Evolutionary conservation across 176 grass and related monocot species (phyloP).

Genomic region (Carex pumila): DNA sequence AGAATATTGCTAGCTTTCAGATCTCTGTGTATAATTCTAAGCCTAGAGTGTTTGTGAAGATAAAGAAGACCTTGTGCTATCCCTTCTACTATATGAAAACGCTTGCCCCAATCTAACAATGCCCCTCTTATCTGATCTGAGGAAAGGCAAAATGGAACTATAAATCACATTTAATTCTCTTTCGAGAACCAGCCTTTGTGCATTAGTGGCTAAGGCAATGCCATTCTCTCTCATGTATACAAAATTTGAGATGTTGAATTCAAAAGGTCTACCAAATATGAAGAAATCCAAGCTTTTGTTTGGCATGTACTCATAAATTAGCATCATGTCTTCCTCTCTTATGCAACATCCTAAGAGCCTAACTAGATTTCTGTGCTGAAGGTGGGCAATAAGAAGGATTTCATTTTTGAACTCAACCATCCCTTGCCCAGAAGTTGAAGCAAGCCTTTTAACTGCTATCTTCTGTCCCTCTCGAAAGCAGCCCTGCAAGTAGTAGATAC

Average conservation of each 20-base stretch:
- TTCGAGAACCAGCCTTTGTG: no score
- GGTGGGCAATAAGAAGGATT: slow-evolving; percentile 12
- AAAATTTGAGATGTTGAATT: background rate
- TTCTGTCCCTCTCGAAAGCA: background rate
- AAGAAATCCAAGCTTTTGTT: slow-evolving; percentile 13
- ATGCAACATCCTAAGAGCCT: slow-evolving; percentile 16
- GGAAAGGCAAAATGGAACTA: background rate
- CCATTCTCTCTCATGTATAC: background rate
- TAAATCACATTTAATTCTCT: background rate
- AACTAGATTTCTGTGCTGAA: slow-evolving; percentile 28
- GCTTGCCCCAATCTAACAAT: slow-evolving; percentile 6
- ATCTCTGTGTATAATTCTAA: slow-evolving; percentile 23
- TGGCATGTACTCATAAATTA: slow-evolving; percentile 15
- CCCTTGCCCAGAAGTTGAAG: slow-evolving; percentile 7
- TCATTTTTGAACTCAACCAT: slow-evolving; percentile 16
- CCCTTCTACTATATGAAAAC: slow-evolving; percentile 12
- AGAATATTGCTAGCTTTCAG: slow-evolving; percentile 22
- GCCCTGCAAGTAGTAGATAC: background rate
- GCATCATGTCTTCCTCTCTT: slow-evolving; percentile 14
- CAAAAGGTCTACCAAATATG: slow-evolving; percentile 9
- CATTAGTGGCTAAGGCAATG: no score
- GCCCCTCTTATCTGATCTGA: slow-evolving; percentile 4
- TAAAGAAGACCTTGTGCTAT: slow-evolving; percentile 21
- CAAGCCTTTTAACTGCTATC: slow-evolving; percentile 19
- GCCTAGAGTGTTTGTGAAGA: slow-evolving; percentile 19